Evolutionary conservation across 129 eudicot genomes (phyloP), one percentile per base, ranked within the genome.

Genomic region (Lactuca sativa): DNA sequence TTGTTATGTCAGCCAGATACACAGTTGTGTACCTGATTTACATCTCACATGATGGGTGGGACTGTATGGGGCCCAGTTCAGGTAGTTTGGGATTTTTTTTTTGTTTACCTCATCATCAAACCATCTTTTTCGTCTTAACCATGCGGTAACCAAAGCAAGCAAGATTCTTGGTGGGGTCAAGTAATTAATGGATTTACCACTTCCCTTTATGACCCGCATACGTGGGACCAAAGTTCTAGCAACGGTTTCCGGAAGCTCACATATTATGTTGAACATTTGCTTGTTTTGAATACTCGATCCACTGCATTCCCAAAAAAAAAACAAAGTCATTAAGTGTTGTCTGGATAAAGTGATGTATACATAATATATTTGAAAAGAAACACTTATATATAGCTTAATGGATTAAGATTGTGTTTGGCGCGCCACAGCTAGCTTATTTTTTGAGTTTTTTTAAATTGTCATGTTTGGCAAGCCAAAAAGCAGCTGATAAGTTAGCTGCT

Each of bases 151-250:
- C 40, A 91, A 79, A 49, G 97, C 97, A 43, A 91, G 75, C 74
- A 91, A 80, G 18, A 88, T 91, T 72, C 97, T 82, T 56, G 97
- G 96, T 36, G 97, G 97, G 17, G 97, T 91, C 66, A 91, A 78
- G 83, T 91, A 82, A 74, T 77, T 87, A 34, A 90, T 83, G 32
- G 88, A 89, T 62, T 82, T 84, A 14, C 95, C 95, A 67, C 73
- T 84, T 21, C 95, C 95, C 77, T 87, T 87, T 14, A 87, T 86
- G 37, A 84, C 90, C 64, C 95, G 74, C 86, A 87, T 87, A 54
- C 90, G 64, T 68, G 95, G 95, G 64, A 87, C 95, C 67, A 87
- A 62, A 32, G 90, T 82, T 72, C 90, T 73, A 8, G 95, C 95
- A 13, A 87, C 95, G n/a, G 95, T 87, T 77, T 87, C 95, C 0